Conservation (phyloP, 768 basidiomycete genomes). For the Rubroboletus satanas region DNA sequence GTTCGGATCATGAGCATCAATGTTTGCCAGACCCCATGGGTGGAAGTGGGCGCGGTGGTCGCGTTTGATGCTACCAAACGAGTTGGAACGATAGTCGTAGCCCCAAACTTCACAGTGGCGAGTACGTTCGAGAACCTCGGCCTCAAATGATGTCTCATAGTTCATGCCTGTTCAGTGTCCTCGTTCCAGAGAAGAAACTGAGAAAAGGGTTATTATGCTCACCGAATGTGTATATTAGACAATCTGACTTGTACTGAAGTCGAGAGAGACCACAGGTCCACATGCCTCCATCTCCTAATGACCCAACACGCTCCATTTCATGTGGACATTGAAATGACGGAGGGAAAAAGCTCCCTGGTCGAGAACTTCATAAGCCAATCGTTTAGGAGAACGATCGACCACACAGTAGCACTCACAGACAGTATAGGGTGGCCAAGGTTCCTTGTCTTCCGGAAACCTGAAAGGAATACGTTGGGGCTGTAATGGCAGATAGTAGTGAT, state of each 20-base stretch:
- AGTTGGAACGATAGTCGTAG: conserved; percentile 46
- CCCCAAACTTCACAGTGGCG: conserved; percentile 56
- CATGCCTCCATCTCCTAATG: conserved; percentile 66
- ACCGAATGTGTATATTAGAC: conserved; percentile 64
- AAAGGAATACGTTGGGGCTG: conserved; percentile 1
- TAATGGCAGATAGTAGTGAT: conserved; percentile 1
- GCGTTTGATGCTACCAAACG: conserved; percentile 33
- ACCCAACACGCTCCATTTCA: conserved; percentile 40
- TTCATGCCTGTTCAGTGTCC: conserved; percentile 39
- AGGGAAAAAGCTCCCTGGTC: conserved; percentile 44
- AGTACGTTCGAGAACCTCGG: conserved; percentile 47
- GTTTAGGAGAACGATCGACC: neutral
- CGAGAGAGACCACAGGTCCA: conserved; percentile 64
- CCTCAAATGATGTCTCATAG: conserved; percentile 63
- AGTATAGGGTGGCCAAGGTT: conserved; percentile 57
- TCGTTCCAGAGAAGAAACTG: neutral
- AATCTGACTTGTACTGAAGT: conserved; percentile 49
- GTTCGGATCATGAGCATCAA: conserved; percentile 34
- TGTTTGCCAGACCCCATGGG: conserved; percentile 37
- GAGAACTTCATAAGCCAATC: conserved; percentile 1
- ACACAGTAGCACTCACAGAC: conserved; percentile 40
- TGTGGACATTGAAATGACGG: conserved; percentile 44
- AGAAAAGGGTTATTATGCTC: conserved; percentile 1
- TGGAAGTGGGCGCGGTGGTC: conserved; percentile 41
- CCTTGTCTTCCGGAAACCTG: conserved; percentile 50